Evolutionary conservation across 2,329 filamentous ascomycete genomes (phyloP), one percentile per base, ranked within the genome.

Genomic region (Setomelanomma holmii): DNA sequence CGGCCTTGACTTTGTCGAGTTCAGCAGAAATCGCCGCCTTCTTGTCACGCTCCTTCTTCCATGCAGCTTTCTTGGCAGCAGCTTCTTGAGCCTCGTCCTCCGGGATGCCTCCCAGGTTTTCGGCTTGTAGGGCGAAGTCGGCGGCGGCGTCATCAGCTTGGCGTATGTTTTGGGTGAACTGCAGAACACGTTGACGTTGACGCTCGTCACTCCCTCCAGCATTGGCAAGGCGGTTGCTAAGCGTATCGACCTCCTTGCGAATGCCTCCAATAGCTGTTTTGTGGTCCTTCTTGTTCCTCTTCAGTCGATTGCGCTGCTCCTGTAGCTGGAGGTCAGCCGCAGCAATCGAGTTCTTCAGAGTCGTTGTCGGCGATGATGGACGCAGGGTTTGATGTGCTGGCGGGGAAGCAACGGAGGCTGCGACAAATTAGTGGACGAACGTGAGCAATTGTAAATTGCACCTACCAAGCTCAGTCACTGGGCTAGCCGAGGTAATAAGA

Each of bases 281-380:
- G 75, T 90, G 89, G 53, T 93, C 89, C 72, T 89, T 90, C 56
- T 89, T 87, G 55, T 84, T 81, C 30, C 84, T 83, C 77, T 90
- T 91, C 62, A 90, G 82, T 45, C 85, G 84, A 53, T 84, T 81
- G 63, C 86, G 87, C 65, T 89, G 86, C 55, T 92, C 89, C 20
- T 83, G 79, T 24, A 92, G 80, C 71, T 88, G 90, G 51, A 83
- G 80, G 67, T 92, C 88, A 42, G 88, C 85, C 10, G 87, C 85
- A 40, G 85, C 85, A 62, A 93, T 91, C 1, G 89, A 91, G 23
- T 89, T 89, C 71, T 86, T 87, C 34, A 93, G 80, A 1, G 89
- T 93, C 8, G 89, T 90, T 8, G 86, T 86, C 2, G 90, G 90
- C 11, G 89, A 93, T 56, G 90, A 88, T 21, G 89, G 89, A 42